Percentiles rank a stretch among this genome's conserved stretches.
These are phyloP conservation scores for Fusarium fujikuroi DNA, from an alignment of 2,329 filamentous ascomycete genomes.

Conservation along the genomic window DNA sequence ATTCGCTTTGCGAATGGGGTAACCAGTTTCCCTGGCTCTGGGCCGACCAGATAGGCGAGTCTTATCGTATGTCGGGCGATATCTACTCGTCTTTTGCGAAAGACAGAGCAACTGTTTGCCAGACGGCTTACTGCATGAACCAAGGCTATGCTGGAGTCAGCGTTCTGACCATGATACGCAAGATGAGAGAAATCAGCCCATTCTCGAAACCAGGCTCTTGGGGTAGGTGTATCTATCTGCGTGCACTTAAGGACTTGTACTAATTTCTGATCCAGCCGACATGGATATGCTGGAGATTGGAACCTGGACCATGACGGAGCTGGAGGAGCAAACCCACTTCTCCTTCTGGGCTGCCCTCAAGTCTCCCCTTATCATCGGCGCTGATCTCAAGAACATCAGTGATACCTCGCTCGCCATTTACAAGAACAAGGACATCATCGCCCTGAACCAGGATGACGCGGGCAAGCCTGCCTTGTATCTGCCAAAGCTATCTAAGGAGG, in stretches of 20 bases:
- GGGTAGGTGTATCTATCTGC: neutral
- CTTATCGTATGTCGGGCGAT: neutral
- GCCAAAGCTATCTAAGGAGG: neutral
- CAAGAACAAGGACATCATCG: neutral
- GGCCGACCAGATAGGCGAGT: neutral
- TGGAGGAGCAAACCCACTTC: neutral
- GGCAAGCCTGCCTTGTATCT: neutral
- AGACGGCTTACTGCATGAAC: neutral
- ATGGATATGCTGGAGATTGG: neutral
- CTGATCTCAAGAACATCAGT: neutral
- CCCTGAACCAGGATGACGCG: neutral
- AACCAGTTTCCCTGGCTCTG: neutral
- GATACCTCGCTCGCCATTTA: neutral
- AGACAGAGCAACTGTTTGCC: neutral
- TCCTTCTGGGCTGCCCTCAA: neutral
- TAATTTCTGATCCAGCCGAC: neutral
- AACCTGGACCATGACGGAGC: neutral
- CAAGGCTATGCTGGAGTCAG: neutral
- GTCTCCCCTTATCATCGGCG: neutral
- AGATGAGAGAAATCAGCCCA: neutral
- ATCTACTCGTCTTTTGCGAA: neutral
- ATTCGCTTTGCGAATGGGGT: neutral
- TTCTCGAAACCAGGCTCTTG: neutral
- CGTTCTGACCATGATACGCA: neutral
- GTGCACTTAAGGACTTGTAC: neutral